Evolutionary conservation across 306 rosid genomes (phyloP), one percentile per base, ranked within the genome.

Genomic region (Dalbergia cochinchinensis): DNA sequence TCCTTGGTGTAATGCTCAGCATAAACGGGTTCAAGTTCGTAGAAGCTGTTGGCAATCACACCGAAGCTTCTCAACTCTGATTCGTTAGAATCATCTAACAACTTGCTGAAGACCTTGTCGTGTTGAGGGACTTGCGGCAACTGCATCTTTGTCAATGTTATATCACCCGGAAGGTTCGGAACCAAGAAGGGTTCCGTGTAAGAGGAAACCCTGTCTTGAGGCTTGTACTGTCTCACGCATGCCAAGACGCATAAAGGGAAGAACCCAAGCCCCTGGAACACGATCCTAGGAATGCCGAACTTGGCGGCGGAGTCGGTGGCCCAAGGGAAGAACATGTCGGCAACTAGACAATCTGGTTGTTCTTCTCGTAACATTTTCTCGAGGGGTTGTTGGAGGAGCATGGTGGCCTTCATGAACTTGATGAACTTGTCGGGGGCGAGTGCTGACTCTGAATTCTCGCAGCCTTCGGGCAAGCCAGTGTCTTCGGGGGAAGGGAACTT

Each of bases 261-360:
- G 65, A 74, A 86, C 5, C 95, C 67, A 3, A 74, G 45, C 0
- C 94, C 94, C 10, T 85, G 86, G 33, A 94, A 94, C 51, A 77
- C 82, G 14, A 91, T 53, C 83, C 89, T 80, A 0, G 95, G 98
- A 65, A 91, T 88, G 0, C 80, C 80, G 16, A 81, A 63, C 26
- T 87, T 89, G 0, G 83, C 78, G 0, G 94, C 89, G 1, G 85
- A 85, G 15, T 90, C 88, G 0, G 87, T 83, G 1, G 85, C 66
- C 89, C 89, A 86, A 0, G 92, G 88, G 63, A 80, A 91, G 58
- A 87, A 77, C 45, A 57, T 44, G 80, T 86, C 95, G 1, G 92
- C 87, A 3, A 90, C 63, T 2, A 94, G 16, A 26, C 90, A 88
- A 61, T 77, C 26, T 0, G 98, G 97, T 0, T 51, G 63, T 3